These are phyloP conservation scores for Myochromella boudieri DNA, from an alignment of 768 basidiomycete genomes.

Conservation along the genomic window DNA sequence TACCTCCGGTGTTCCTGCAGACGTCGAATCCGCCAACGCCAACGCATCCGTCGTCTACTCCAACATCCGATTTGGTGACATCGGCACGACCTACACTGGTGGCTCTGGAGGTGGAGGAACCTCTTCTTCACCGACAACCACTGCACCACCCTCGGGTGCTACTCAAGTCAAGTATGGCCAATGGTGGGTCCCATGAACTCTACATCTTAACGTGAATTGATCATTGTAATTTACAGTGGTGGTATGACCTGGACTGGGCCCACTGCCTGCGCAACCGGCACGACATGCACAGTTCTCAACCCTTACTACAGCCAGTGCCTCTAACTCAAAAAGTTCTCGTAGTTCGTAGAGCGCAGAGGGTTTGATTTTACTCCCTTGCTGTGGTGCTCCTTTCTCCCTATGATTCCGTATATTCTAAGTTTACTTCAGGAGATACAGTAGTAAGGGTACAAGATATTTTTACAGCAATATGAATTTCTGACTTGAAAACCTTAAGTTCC, in stretches of 20 bases:
- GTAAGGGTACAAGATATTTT: too few relatives aligned
- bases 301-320: constrained; percentile 33
- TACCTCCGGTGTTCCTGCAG: constrained; percentile 42
- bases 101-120: constrained; percentile 10
- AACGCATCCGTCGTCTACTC: constrained; percentile 49
- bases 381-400: too few relatives aligned
- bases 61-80: constrained; percentile 54
- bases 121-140: constrained; percentile 14
- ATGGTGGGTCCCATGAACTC: constrained; percentile 27
- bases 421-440: too few relatives aligned
- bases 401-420: too few relatives aligned
- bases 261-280: constrained; percentile 28
- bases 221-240: constrained; percentile 20
- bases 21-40: constrained; percentile 39
- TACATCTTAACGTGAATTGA: background rate
- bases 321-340: constrained; percentile 11
- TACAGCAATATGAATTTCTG: too few relatives aligned
- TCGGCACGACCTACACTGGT: constrained; percentile 25
- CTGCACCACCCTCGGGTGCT: constrained; percentile 18
- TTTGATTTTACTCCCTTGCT: too few relatives aligned
- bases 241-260: constrained; percentile 29
- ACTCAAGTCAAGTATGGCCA: constrained; percentile 36
- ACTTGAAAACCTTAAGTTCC: too few relatives aligned
- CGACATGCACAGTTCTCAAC: constrained; percentile 28
- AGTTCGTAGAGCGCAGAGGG: too few relatives aligned